Evolutionary conservation across 2,329 filamentous ascomycete genomes (phyloP), one percentile per base, ranked within the genome.

Genomic region (Triangularia setosa): DNA sequence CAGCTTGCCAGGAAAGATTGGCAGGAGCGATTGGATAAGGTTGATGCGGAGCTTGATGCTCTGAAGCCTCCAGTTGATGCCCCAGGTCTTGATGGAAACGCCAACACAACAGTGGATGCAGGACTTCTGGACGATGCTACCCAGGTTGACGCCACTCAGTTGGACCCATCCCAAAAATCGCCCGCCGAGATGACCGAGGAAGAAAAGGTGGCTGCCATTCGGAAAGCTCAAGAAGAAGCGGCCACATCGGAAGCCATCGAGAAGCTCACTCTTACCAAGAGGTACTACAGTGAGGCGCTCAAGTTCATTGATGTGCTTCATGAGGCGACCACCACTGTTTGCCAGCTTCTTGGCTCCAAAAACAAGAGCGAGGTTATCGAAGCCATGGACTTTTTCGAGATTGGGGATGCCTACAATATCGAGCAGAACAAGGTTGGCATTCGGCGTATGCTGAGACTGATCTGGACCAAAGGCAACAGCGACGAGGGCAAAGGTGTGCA

Each of bases 331-430:
- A 84, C 84, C 8, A 87, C 88, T 1, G 89, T 98, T 33, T 92
- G 90, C 67, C 94, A 97, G 76, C 83, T 99, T 18, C 84, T 99
- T 3, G 92, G 92, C 5, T 96, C 95, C 28, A 92, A 91, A 73
- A 99, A 99, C 81, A 99, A 99, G 83, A 97, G 92, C 71, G 95
- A 99, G 76, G 91, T 98, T 25, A 97, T 99, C 67, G 96, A 99
- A 76, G 95, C 96, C 16, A 99, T 99, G 88, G 95, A 99, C 75
- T 99, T 96, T 78, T 96, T 99, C 70, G 93, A 96, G 70, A 87
- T 97, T 54, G 90, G 95, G 54, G 93, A 99, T 75, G 94, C 93
- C 5, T 98, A 98, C 83, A 95, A 96, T 76, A 90, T 99, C 64
- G 91, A 97, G 75, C 92, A 95, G 70, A 93, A 96, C 73, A 93